Evolutionary conservation across 1,284 basidiomycete species (phyloP), one percentile per base, ranked within the genome.

Genomic region (Prillingera fragicola): DNA sequence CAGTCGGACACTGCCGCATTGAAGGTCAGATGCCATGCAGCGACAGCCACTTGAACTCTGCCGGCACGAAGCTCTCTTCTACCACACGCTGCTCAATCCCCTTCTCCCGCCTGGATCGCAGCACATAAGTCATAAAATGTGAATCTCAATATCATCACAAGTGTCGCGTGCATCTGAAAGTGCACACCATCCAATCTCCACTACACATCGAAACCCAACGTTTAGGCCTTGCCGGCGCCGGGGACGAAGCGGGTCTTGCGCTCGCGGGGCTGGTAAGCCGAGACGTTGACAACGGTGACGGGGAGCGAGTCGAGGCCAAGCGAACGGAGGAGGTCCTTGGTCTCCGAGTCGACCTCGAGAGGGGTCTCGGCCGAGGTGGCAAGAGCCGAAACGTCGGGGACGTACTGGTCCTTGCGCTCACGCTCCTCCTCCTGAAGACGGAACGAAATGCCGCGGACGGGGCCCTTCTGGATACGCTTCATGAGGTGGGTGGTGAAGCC

Each of bases 401-500:
- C 90, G 74, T 92, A 95, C 79, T 94, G 91, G 73, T 96, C 92
- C 82, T 98, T 98, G 71, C 94, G 80, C 78, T 99, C 95, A 60
- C 95, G 83, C 79, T 99, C 95, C 77, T 99, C 95, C 74, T 98
- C 95, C 75, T 99, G 95, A 61, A 99, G 86, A 78, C 96, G 96
- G 90, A 98, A 99, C 57, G 92, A 97, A 75, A 99, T 98, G 69
- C 95, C 95, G 65, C 92, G 90, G 57, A 99, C 95, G 65, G 95
- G 95, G n/a, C 94, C 94, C 60, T 85, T 85, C 76, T 96, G 90
- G 70, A 99, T 99, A 70, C 95, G 90, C 82, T 92, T 97, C 95
- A 99, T 99, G 73, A 99, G 80, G 74, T 99, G 95, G 66, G 94
- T 99, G 59, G 95, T 98, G 84, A 97, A 99, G 46, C 94, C 94